Evolutionary conservation across 805 yeast species (phyloP), one percentile per base, ranked within the genome.

Genomic region (Nakazawaea ishiwadae): DNA sequence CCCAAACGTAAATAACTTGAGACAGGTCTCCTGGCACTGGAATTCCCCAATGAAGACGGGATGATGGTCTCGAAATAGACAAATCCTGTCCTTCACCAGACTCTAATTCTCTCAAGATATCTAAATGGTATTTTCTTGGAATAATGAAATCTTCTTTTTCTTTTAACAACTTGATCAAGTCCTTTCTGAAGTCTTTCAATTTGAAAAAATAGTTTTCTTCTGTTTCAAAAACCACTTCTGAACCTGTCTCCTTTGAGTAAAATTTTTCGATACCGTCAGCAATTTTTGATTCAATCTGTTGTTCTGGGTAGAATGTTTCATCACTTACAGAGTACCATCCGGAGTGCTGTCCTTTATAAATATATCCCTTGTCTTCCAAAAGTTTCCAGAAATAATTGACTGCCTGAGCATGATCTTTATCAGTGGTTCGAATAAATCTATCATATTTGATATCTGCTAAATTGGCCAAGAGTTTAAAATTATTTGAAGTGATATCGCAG

Each of bases 241-340:
- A 82, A 5, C 83, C 78, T 0, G 96, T 77, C 53, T 90, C 97
- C 23, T 70, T 75, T 5, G 83, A 67, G 27, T 69, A 58, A 48
- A 68, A 54, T 11, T 51, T 49, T 14, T 58, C 55, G 45, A 58
- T 51, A 40, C 53, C 52, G 8, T 59, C 38, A 17, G 68, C 71
- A 8, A 55, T 52, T 6, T 54, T 42, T 35, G 62, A 63, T 40
- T 69, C 74, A 19, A 87, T 78, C 58, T 89, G 96, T 2, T 77
- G 62, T 47, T 82, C 95, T 0, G 98, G 85, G 53, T 87, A 91
- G 54, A 93, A 93, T 2, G 96, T 84, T 62, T 93, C 99, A 56
- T 93, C 99, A 37, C 95, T 83, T 5, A 91, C 68, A 5, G 95
- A 86, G 56, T 93, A 93, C 98, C 98, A 93, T 2, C 99, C 99